Percentiles rank a stretch among this genome's conserved stretches.
Evolutionary conservation across 768 basidiomycete genomes (phyloP).

Genomic region (Auricularia auricula-judae): DNA sequence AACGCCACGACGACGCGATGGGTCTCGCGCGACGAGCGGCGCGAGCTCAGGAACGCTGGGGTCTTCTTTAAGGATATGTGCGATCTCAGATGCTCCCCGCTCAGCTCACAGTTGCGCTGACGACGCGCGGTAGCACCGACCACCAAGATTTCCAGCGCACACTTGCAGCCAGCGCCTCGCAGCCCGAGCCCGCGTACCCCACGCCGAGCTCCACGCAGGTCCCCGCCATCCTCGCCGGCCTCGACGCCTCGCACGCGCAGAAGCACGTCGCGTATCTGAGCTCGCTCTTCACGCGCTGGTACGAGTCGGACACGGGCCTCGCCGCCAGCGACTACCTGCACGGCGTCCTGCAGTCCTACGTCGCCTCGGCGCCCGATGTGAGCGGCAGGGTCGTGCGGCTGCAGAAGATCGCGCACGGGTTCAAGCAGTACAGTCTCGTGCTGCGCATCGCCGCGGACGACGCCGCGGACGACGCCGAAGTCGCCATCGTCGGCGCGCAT

Average conservation of each 20-base stretch:
- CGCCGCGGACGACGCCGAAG: not conserved
- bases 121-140: too few species aligned
- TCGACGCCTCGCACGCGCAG: not conserved
- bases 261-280: not conserved
- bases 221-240: not conserved
- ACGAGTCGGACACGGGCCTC: not conserved
- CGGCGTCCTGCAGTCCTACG: not conserved
- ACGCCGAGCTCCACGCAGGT: not conserved
- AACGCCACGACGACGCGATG: too few species aligned
- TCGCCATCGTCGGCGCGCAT: not conserved
- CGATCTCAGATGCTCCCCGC: too few species aligned
- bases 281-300: not conserved
- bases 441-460: not conserved
- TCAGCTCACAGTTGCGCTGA: too few species aligned
- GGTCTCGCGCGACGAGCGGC: too few species aligned
- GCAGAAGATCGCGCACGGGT: not conserved
- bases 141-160: too few species aligned
- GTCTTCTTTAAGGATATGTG: too few species aligned
- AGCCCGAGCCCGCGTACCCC: too few species aligned
- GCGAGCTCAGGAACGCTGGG: too few species aligned
- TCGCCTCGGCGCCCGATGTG: not conserved
- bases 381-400: not conserved
- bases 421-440: not conserved
- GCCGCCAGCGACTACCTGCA: not conserved
- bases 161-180: too few species aligned